These are phyloP conservation scores for Sclerotinia minor DNA, from an alignment of 2,329 filamentous ascomycete genomes.

Conservation along the genomic window DNA sequence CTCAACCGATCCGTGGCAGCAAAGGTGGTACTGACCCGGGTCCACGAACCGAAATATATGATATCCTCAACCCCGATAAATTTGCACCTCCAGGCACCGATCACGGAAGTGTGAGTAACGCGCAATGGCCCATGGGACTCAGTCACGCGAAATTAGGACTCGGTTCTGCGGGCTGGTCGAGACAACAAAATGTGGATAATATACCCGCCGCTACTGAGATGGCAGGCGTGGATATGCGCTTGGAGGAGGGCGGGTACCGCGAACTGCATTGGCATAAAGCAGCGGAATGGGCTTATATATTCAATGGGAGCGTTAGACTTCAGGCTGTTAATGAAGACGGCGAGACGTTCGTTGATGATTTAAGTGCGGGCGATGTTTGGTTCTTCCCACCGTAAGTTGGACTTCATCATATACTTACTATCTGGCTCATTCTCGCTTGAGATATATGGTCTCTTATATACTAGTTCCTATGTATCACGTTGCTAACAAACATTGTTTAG, in stretches of 20 bases:
- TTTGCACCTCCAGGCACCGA: constrained; percentile 73
- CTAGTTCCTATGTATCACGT: background rate
- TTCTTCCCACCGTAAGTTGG: constrained; percentile 66
- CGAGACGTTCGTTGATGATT: constrained; percentile 73
- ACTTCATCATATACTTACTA: background rate
- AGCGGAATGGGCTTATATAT: constrained; percentile 75
- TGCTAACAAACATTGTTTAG: constrained; percentile 41
- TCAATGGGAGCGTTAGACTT: constrained; percentile 69
- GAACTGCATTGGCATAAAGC: constrained; percentile 82
- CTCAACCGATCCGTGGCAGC: constrained; percentile 56
- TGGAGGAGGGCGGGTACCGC: constrained; percentile 70
- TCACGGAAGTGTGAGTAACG: constrained; percentile 67
- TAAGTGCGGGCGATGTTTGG: constrained; percentile 76
- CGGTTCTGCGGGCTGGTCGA: constrained; percentile 72
- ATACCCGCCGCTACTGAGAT: constrained; percentile 67
- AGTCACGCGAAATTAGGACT: constrained; percentile 50
- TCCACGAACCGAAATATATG: constrained; percentile 66
- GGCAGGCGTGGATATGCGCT: constrained; percentile 76
- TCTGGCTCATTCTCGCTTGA: background rate
- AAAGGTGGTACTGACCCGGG: constrained; percentile 54
- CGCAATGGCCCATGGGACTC: constrained; percentile 62
- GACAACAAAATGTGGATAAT: constrained; percentile 69
- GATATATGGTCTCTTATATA: background rate
- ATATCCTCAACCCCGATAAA: constrained; percentile 69
- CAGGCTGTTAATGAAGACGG: constrained; percentile 75